Evolutionary conservation across 768 basidiomycete species (phyloP), one percentile per base, ranked within the genome.

Genomic region (Russula vinacea): DNA sequence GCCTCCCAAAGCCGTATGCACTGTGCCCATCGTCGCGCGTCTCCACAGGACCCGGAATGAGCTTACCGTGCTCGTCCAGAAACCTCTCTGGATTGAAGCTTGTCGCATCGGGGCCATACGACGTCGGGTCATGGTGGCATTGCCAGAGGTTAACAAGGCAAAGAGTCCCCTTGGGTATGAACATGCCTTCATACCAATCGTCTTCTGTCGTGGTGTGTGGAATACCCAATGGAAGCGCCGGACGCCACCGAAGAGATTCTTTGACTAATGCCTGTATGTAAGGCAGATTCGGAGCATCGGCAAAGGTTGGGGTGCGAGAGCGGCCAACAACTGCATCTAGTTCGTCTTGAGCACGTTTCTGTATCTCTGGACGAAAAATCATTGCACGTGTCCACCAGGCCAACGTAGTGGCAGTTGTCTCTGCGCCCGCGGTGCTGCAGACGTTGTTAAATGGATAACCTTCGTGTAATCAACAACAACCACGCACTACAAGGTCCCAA

Each of bases 81-180:
- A 54, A 68, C 5, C 71, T 67, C 11, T 66, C 64, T 0, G 71
- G 71, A 24, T 62, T 45, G 66, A 71, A 71, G 10, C 19, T 52
- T 2, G 63, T 45, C 6, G 66, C 63, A 63, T 70, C 68, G 13
- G 56, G 26, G 29, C 62, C 67, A 37, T 62, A 70, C 2, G 51
- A 10, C 14, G 39, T 56, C n/a, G 57, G 26, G 37, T 62, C 47
- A 7, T 51, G 40, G 22, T 62, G 40, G 39, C 47, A 32, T 16
- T 52, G 53, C 59, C 68, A 65, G 13, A 61, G 42, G 39, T 76
- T 76, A 8, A 66, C 69, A 24, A 76, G 60, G 37, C 76, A 68
- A 4, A 75, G 68, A 0, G 76, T 74, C 14, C 75, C 77, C 40
- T 70, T 73, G 1, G 77, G 77, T 29, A 79, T 76, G 56, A 71